These are phyloP conservation scores for Globisporangium paroecandrum DNA, from an alignment of 352 stramenopile species.

Conservation along the genomic window DNA sequence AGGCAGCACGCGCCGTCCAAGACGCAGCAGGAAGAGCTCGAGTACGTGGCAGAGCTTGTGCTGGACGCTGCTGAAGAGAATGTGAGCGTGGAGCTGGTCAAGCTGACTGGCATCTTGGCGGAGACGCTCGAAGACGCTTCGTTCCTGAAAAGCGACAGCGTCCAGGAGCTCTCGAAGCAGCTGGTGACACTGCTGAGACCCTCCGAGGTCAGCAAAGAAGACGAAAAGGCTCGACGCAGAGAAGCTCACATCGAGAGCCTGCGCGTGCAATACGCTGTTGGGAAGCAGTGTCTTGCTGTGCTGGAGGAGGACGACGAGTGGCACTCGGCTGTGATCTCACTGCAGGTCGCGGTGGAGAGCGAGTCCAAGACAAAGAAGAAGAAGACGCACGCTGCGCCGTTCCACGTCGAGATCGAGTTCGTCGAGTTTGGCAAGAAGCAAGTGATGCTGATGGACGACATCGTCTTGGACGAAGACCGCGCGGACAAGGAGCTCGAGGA, in stretches of 20 bases:
- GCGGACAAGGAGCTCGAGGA: slow-evolving; percentile 54
- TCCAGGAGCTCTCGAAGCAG: slow-evolving; percentile 23
- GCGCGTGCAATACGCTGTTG: slow-evolving; percentile 47
- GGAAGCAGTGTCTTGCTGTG: slow-evolving; percentile 59
- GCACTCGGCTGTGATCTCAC: slow-evolving; percentile 59
- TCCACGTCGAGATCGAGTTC: slow-evolving; percentile 61
- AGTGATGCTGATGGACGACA: slow-evolving; percentile 38
- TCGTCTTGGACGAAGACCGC: slow-evolving; percentile 77
- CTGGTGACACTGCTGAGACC: slow-evolving; percentile 20
- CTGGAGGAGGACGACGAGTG: slow-evolving; percentile 69
- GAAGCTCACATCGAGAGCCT: slow-evolving; percentile 21
- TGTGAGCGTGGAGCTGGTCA: slow-evolving; percentile 10
- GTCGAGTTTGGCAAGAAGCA: slow-evolving; percentile 80
- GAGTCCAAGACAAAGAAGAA: slow-evolving; percentile 13
- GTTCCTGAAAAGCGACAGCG: slow-evolving; percentile 29
- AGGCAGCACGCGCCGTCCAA: slow-evolving; percentile 14
- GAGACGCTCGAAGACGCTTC: slow-evolving; percentile 44
- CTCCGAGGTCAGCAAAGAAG: slow-evolving; percentile 18
- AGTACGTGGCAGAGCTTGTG: slow-evolving; percentile 67
- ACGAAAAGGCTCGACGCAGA: slow-evolving; percentile 20
- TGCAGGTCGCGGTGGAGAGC: slow-evolving; percentile 28
- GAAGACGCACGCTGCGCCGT: slow-evolving; percentile 16
- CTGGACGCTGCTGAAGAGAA: slow-evolving; percentile 45
- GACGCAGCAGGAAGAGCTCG: slow-evolving; percentile 36
- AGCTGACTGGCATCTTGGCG: slow-evolving; percentile 26